Evolutionary conservation across 139 green algal genomes (phyloP).

Genomic region (Nannochloris sp.): DNA sequence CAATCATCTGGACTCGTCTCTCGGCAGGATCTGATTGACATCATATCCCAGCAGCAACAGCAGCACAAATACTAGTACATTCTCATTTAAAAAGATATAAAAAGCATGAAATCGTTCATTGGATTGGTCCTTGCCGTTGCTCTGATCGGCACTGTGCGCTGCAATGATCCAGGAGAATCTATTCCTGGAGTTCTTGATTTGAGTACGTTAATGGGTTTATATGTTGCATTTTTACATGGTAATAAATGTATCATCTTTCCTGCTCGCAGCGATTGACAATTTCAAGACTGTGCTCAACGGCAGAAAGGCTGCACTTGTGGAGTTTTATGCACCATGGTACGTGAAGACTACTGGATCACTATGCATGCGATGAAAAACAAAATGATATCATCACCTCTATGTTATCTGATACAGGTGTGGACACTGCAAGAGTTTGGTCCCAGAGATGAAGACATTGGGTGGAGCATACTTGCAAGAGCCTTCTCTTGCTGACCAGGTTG

Average conservation of each 20-base stretch:
- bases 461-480: conserved; percentile 44
- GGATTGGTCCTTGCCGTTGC: background rate
- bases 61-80: background rate
- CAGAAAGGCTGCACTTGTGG: conserved; percentile 49
- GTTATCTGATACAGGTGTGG: conserved; percentile 25
- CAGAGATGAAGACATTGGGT: conserved; percentile 64
- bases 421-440: conserved; percentile 59
- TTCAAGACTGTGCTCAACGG: conserved; percentile 60
- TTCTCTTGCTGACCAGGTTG: conserved; percentile 53
- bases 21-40: background rate
- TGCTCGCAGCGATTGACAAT: conserved; percentile 41
- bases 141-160: background rate
- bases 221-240: background rate
- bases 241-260: background rate
- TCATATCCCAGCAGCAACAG: background rate
- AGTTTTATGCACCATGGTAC: conserved; percentile 18
- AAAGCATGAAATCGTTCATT: background rate
- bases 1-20: background rate
- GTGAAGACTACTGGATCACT: background rate
- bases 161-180: conserved; percentile 4
- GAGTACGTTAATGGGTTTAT: conserved; percentile 3
- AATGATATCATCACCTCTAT: conserved; percentile 5
- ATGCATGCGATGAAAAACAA: too few species aligned
- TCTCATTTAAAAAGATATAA: background rate
- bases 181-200: conserved; percentile 7